Evolutionary conservation across 768 basidiomycete genomes (phyloP).

Genomic region (Psilocybe azurescens): DNA sequence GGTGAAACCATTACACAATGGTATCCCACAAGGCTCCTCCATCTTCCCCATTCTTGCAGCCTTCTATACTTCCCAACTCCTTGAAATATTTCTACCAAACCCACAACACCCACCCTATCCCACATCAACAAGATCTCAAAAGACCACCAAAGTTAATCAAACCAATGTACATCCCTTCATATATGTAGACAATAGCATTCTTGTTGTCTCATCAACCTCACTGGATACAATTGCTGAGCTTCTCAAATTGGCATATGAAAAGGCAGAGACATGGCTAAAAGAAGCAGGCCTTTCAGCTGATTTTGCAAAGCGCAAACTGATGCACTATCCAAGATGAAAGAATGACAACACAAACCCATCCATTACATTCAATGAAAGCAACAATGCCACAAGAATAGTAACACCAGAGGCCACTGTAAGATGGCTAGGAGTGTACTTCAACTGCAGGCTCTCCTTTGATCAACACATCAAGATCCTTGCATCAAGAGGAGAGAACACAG

Average conservation of each 20-base stretch:
- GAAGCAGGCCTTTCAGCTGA: constrained; percentile 25
- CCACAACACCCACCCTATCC: constrained; percentile 5
- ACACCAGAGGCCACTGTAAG: constrained; percentile 11
- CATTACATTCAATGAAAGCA: constrained; percentile 13
- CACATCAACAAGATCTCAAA: constrained; percentile 9
- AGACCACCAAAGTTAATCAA: constrained; percentile 12
- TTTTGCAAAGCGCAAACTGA: constrained; percentile 29
- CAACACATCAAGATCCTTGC: constrained; percentile 32
- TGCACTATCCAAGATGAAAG: constrained; percentile 28
- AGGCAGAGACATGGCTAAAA: constrained; percentile 15
- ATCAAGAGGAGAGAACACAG: constrained; percentile 27
- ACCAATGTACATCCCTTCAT: constrained; percentile 23
- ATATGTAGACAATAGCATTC: constrained; percentile 38
- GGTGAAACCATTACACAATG: constrained; percentile 31
- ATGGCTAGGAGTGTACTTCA: constrained; percentile 41
- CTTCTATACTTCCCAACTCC: constrained; percentile 27
- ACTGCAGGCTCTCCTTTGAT: constrained; percentile 36
- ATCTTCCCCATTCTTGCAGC: too few species aligned
- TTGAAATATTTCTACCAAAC: constrained; percentile 24
- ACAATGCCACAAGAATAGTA: constrained; percentile 5
- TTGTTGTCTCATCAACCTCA: constrained; percentile 27
- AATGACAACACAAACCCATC: constrained; percentile 11
- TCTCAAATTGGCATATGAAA: too few species aligned
- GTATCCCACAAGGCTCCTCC: too few species aligned
- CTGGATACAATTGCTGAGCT: constrained; percentile 26